Base-by-base conservation (phyloP, 768 basidiomycete species). In the Steccherinum ochraceum region DNA sequence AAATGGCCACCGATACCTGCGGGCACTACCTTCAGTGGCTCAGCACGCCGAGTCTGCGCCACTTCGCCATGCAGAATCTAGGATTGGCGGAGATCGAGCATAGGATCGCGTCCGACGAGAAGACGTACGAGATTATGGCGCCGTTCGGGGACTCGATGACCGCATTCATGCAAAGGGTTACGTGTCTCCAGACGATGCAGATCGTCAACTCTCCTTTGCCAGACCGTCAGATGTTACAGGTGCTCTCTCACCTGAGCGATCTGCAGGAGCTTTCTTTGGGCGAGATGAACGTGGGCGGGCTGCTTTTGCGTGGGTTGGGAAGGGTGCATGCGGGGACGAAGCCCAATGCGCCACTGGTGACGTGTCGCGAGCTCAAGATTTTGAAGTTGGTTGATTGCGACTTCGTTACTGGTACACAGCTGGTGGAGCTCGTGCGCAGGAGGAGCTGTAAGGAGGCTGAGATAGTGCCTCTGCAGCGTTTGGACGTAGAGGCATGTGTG, bases 211-310 rank as follows among this genome's bases (percentile, higher is more conserved):
- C 54, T 11, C 10, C 45, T 12, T 10, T 55, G 5, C 46, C 51
- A 7, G 54, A 55, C 46, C 50, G 50, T 1, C 42, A 55, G 20
- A 20, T 55, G 35, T 13, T 52, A 16, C 25, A 43, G 5, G 50
- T 40, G 12, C 50, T 55, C 20, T 3, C 20, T 7, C 2, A 45
- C 20, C 12, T 42, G 5, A 18, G 26, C 2, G 21, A 3, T 2
- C 50, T 55, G 18, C 3, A 19, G 16, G 48, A 48, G 45, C 47
- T 55, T 7, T 26, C 40, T 12, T 12, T 55, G 24, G 24, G 24
- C 10, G 10, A 18, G 2, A 4, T 48, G 5, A 42, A 51, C 41
- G 24, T 55, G 3, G 54, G 54, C 41, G 26, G 45, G 13, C 54
- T 50, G 10, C 11, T 42, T 10, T 12, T 55, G 19, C 54, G 54